Evolutionary conservation across 148 eudicot genomes (phyloP).

Genomic region (Beta vulgaris): DNA sequence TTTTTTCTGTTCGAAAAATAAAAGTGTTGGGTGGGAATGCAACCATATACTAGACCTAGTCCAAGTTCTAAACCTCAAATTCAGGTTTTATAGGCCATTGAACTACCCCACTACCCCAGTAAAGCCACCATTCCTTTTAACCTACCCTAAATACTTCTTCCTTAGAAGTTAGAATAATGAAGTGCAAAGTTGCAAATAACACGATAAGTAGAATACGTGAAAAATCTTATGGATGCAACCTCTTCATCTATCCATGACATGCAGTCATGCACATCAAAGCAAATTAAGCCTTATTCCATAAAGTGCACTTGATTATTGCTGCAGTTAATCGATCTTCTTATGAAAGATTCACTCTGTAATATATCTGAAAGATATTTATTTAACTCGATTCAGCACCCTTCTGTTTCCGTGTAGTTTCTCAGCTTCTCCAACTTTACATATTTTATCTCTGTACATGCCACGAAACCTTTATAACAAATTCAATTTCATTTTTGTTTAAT

Average conservation of each 20-base stretch:
- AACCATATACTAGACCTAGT: background rate
- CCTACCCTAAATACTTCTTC: background rate
- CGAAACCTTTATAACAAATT: background rate
- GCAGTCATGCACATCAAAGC: background rate
- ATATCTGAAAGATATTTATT: background rate
- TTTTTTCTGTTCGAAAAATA: background rate
- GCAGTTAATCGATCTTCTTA: background rate
- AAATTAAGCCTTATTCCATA: background rate
- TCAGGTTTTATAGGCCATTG: background rate
- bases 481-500: background rate
- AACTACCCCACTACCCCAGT: background rate
- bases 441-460: background rate
- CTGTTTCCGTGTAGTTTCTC: background rate
- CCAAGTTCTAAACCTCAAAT: background rate
- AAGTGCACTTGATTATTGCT: background rate
- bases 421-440: background rate
- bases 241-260: background rate
- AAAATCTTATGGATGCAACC: background rate
- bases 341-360: background rate
- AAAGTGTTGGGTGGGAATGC: background rate
- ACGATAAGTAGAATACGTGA: background rate
- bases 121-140: background rate
- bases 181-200: background rate
- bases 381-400: background rate
- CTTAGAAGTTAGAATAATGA: too few species aligned